Evolutionary conservation across 257 asterid genomes (phyloP).

Genomic region (Nicotiana tabacum): DNA sequence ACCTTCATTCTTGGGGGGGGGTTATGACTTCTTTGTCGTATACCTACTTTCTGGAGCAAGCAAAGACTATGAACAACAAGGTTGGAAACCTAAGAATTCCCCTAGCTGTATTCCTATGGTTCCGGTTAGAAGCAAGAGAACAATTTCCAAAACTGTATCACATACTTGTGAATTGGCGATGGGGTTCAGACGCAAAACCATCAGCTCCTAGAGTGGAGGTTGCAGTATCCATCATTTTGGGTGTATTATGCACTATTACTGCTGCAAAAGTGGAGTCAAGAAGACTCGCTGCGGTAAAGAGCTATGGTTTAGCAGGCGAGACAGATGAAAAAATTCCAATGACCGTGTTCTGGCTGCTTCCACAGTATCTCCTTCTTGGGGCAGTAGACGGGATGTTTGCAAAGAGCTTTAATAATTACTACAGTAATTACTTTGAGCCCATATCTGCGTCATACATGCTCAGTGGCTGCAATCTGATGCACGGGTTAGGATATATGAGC

Average conservation of each 20-base stretch:
- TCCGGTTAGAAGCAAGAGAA: slow-evolving; percentile 1
- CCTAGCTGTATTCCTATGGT: slow-evolving; percentile 27
- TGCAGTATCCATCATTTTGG: slow-evolving; percentile 32
- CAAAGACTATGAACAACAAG: slow-evolving; percentile 38
- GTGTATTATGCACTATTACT: slow-evolving; percentile 41
- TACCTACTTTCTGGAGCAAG: slow-evolving; percentile 68
- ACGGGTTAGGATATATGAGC: slow-evolving; percentile 23
- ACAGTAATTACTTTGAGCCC: not conserved
- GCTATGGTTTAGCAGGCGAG: slow-evolving; percentile 25
- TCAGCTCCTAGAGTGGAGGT: slow-evolving; percentile 38
- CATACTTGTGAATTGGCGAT: not conserved
- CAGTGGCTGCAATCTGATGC: not conserved
- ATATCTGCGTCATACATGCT: slow-evolving; percentile 1
- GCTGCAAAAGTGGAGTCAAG: slow-evolving; percentile 44
- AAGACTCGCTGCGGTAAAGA: slow-evolving; percentile 31
- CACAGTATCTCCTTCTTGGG: slow-evolving; percentile 26
- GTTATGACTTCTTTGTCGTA: slow-evolving; percentile 41
- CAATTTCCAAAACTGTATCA: not conserved
- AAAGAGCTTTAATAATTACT: not conserved
- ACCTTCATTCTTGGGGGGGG: slow-evolving; percentile 47
- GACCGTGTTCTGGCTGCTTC: not conserved
- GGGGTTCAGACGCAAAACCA: not conserved
- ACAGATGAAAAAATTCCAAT: slow-evolving; percentile 29
- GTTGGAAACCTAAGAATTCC: slow-evolving; percentile 47
- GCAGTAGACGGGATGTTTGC: slow-evolving; percentile 15